Conservation (phyloP, 192 early-diverging fungal genomes). For the Lunasporangiospora selenospora region DNA sequence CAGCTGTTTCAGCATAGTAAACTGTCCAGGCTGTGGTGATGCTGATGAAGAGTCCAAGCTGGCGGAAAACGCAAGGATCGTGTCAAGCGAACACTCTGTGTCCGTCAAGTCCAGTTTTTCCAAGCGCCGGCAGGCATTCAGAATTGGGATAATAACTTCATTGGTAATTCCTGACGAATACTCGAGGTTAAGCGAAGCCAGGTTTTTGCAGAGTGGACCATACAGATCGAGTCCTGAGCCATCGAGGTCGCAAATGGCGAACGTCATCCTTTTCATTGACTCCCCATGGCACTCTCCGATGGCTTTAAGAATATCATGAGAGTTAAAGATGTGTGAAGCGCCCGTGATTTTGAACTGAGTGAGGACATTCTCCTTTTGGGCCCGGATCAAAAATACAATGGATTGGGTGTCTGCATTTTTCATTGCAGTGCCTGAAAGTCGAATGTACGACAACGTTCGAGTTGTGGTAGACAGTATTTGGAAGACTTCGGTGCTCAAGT, state of each 20-base stretch:
- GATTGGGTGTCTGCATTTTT: slow-evolving; percentile 13
- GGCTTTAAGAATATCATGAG: slow-evolving; percentile 24
- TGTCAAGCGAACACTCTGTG: slow-evolving; percentile 26
- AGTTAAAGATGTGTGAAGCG: slow-evolving; percentile 36
- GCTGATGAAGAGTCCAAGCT: slow-evolving; percentile 14
- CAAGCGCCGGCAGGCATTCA: slow-evolving; percentile 19
- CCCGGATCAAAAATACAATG: slow-evolving; percentile 18
- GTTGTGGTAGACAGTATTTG: slow-evolving; percentile 14
- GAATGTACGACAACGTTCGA: slow-evolving; percentile 21
- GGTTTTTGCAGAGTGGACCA: slow-evolving; percentile 12
- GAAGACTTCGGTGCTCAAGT: slow-evolving; percentile 22
- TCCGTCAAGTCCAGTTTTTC: slow-evolving; percentile 38
- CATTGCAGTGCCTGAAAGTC: slow-evolving; percentile 22
- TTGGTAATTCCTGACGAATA: slow-evolving; percentile 39
- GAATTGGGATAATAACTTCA: slow-evolving; percentile 24
- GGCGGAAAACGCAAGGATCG: slow-evolving; percentile 26
- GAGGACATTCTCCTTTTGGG: slow-evolving; percentile 19
- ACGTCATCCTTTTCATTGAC: slow-evolving; percentile 31
- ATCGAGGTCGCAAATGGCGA: slow-evolving; percentile 37
- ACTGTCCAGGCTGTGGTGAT: slow-evolving; percentile 2
- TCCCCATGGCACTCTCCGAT: slow-evolving; percentile 20
- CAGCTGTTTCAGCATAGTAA: slow-evolving; percentile 15
- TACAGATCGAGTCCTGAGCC: slow-evolving; percentile 28
- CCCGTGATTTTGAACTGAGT: slow-evolving; percentile 35
- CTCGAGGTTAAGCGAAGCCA: slow-evolving; percentile 39